Conservation (phyloP, 179 eudicot species). For the Vitellaria paradoxa region DNA sequence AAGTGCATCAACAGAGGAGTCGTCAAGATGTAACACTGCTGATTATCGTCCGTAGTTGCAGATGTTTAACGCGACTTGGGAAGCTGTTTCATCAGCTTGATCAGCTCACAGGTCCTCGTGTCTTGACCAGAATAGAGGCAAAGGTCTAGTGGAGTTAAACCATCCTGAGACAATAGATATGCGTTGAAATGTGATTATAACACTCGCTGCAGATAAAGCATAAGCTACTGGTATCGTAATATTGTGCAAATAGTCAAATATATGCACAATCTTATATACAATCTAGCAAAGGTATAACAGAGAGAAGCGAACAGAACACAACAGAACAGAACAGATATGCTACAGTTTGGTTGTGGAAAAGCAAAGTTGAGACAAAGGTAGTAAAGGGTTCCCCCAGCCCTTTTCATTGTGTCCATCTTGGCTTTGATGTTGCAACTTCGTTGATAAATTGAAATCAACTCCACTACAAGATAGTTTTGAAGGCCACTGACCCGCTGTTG, state of each 20-base stretch:
- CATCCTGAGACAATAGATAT: conserved; percentile 50
- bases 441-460: too few species aligned
- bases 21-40: neutral
- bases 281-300: neutral
- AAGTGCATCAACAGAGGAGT: neutral
- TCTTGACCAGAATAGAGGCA: conserved; percentile 78
- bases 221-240: neutral
- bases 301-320: neutral
- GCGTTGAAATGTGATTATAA: neutral
- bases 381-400: neutral
- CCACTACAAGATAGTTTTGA: too few species aligned
- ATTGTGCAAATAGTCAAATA: neutral
- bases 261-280: neutral
- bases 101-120: conserved; percentile 66
- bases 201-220: neutral
- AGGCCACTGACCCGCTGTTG: too few species aligned
- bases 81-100: conserved; percentile 66
- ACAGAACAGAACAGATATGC: neutral
- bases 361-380: neutral
- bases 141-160: conserved; percentile 69
- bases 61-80: conserved; percentile 30
- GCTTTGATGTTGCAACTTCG: neutral
- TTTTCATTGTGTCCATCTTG: neutral
- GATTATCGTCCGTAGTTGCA: neutral
- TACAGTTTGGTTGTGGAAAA: neutral